A percentile compares a stretch with the other conserved stretches of the same genome.
Conservation (phyloP, 2,329 filamentous ascomycete genomes). For the Ophiostoma triangulosporum region DNA sequence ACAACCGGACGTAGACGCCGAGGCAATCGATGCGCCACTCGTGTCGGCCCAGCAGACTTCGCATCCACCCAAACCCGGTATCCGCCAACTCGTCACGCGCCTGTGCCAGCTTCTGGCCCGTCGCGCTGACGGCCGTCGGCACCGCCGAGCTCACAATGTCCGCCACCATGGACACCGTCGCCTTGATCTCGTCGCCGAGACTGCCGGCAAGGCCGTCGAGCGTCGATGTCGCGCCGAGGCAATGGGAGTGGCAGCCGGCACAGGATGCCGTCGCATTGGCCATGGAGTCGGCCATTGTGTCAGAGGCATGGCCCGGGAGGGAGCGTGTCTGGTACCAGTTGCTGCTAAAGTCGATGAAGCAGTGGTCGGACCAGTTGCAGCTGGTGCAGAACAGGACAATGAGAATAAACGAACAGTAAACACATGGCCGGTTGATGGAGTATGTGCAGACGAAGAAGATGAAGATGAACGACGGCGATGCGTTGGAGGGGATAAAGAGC, state of each 20-base stretch:
- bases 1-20: conserved; percentile 67
- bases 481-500: conserved; percentile 78
- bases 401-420: conserved; percentile 94
- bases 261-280: background rate
- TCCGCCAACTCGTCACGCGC: conserved; percentile 56
- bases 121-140: conserved; percentile 51
- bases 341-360: conserved; percentile 82
- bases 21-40: conserved; percentile 89
- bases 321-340: conserved; percentile 84
- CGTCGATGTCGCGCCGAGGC: background rate
- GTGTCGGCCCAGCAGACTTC: conserved; percentile 64
- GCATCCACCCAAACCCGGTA: conserved; percentile 72
- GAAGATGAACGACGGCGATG: conserved; percentile 73
- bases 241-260: background rate
- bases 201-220: background rate
- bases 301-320: background rate
- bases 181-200: background rate
- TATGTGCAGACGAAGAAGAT: conserved; percentile 88
- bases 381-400: conserved; percentile 56
- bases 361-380: conserved; percentile 78
- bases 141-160: conserved; percentile 57
- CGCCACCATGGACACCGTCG: conserved; percentile 27
- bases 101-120: conserved; percentile 46
- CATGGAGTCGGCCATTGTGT: background rate
- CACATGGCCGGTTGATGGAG: conserved; percentile 89